Base-by-base conservation (phyloP, 192 early-diverging fungal genomes). In the Coemansia asiatica region DNA sequence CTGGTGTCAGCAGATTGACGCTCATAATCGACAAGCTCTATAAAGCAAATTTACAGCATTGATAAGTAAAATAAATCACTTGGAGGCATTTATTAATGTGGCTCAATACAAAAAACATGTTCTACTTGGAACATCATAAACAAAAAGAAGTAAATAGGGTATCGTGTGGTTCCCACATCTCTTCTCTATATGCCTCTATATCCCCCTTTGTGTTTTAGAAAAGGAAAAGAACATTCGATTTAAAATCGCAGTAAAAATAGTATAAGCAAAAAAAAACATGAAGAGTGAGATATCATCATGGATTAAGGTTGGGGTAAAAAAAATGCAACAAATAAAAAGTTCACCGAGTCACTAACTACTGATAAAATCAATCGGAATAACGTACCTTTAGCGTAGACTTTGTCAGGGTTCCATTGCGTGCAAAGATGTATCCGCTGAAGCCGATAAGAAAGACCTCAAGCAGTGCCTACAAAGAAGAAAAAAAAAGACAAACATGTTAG, bases 1-100 rank as follows among this genome's bases (percentile, higher is more conserved):
- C 88, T 1, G 90, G 90, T 50, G 90, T 91, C 76, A 91, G 85
- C 60, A 89, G 88, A 62, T 86, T 85, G 56, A 91, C 51, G 73
- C 90, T 91, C 44, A 91, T 79, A 19, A 83, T 60, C 48, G 82
- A 83, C 27, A 83, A 57, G 16, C 71, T 76, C 82, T 83, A 77
- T 46, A 76, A 1, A 3, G 16, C 13, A 36, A 36, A n/a, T n/a
- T n/a, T 36, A 12, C 35, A 36, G 40, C 40, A 25, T 50, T 10
- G 53, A 23, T 56, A 62, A 44, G 4, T 44, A 15, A 44, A 3
- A 53, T 12, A 36, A 33, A 33, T 3, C 31, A 9, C 25, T n/a
- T n/a, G 23, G 29, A 31, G 64, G 25, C 21, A 4, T 25, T 60
- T 19, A 44, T 60, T 22, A 38, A n/a, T 67, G 53, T 49, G 68